phyloP scores from a whole-genome alignment of 148 eudicot species.

The Amaranthus hypochondriacus region DNA sequence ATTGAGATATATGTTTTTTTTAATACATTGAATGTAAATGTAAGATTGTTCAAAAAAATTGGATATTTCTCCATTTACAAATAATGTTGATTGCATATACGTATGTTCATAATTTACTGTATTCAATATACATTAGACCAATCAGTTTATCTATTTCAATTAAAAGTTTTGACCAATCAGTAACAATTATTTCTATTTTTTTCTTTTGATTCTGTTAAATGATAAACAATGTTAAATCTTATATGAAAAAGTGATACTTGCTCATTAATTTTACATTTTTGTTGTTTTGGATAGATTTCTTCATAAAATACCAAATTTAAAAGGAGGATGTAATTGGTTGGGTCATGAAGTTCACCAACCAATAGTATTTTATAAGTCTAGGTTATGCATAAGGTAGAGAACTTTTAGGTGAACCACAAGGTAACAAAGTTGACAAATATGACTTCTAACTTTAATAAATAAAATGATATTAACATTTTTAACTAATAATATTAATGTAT shows the following conservation, averaged over 20 bases:
- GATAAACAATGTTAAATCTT: no score
- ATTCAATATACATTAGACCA: neutral
- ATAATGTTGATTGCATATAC: no score
- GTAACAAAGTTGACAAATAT: neutral
- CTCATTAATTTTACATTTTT: no score
- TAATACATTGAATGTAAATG: constrained; percentile 16
- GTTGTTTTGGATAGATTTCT: no score
- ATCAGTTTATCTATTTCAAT: constrained; percentile 20
- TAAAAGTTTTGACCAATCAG: constrained; percentile 9
- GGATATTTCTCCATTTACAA: no score
- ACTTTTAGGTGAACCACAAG: constrained; percentile 6
- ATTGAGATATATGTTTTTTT: neutral
- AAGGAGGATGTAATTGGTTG: no score
- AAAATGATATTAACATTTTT: no score
- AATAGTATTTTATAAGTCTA: neutral
- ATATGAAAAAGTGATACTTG: no score
- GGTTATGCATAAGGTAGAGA: neutral
- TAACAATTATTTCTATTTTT: neutral
- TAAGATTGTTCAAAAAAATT: constrained; percentile 8
- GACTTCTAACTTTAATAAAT: neutral
- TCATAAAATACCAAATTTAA: no score
- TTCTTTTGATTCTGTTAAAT: no score
- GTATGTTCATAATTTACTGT: constrained; percentile 2
- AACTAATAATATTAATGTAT: no score
- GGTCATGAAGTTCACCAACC: no score